phyloP scores from a whole-genome alignment of 257 asterid species.

The Fraxinus americana region DNA sequence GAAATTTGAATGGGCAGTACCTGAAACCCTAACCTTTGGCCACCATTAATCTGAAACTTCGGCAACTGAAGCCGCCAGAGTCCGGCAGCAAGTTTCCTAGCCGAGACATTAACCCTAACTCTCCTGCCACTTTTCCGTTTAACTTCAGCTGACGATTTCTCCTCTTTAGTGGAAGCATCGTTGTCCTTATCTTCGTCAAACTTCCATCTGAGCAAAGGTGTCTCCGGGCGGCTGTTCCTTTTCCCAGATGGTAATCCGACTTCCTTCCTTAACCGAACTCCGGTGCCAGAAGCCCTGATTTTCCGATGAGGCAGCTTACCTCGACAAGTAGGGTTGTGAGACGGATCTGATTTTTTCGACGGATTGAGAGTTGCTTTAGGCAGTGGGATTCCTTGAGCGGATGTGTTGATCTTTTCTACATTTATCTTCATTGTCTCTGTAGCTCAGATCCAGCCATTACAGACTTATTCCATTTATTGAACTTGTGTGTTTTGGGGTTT shows the following conservation, averaged over 20 bases:
- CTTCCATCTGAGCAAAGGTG: conserved; percentile 69
- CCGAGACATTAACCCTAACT: conserved; percentile 34
- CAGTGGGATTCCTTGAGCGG: neutral
- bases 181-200: conserved; percentile 38
- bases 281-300: conserved; percentile 40
- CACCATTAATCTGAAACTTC: conserved; percentile 31
- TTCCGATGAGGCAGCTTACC: conserved; percentile 53
- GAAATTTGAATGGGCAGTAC: conserved; percentile 30
- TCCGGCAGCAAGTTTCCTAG: conserved; percentile 61
- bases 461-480: neutral
- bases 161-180: conserved; percentile 23
- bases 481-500: neutral
- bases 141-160: conserved; percentile 28
- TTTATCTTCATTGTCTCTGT: conserved; percentile 51
- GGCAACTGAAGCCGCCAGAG: conserved; percentile 69
- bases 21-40: conserved; percentile 47
- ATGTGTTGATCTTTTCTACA: conserved; percentile 12
- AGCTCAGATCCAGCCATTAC: conserved; percentile 43
- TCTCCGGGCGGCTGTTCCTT: conserved; percentile 51
- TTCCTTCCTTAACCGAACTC: conserved; percentile 51
- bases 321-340: conserved; percentile 25
- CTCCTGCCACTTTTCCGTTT: conserved; percentile 38
- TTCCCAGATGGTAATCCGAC: conserved; percentile 30
- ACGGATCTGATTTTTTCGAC: conserved; percentile 43
- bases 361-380: conserved; percentile 23